Conservation (phyloP, 164 flowering plant genomes). For the Tinospora cordifolia region DNA sequence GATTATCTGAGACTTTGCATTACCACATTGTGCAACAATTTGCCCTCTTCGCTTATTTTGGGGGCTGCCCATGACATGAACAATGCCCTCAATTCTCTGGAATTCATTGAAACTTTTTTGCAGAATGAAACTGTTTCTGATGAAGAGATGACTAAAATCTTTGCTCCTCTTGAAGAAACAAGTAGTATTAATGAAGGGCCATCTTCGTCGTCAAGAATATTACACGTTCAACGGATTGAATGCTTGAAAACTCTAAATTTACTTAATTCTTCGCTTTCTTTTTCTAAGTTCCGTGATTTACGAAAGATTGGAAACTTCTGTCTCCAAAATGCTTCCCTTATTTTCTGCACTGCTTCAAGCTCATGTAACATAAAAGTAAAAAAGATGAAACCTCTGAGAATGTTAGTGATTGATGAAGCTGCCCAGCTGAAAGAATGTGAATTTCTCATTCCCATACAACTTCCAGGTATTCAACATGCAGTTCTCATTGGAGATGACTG, state of each 20-base stretch:
- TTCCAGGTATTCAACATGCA: slow-evolving; percentile 37
- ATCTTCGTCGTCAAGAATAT: neutral
- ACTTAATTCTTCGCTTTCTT: slow-evolving; percentile 15
- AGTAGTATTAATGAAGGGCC: neutral
- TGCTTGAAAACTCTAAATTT: slow-evolving; percentile 17
- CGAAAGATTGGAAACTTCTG: slow-evolving; percentile 20
- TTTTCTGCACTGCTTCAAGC: slow-evolving; percentile 44
- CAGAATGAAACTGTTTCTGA: neutral
- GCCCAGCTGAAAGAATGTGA: slow-evolving; percentile 65
- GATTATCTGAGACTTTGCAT: slow-evolving; percentile 17
- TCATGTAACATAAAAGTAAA: slow-evolving; percentile 18
- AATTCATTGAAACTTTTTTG: slow-evolving; percentile 9
- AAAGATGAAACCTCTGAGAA: slow-evolving; percentile 18
- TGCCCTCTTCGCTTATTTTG: slow-evolving; percentile 32
- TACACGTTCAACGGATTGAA: neutral
- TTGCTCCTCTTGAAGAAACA: neutral
- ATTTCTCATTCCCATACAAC: slow-evolving; percentile 45
- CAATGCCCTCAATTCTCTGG: slow-evolving; percentile 15
- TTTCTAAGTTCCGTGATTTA: slow-evolving; percentile 9
- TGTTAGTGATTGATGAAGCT: slow-evolving; percentile 53
- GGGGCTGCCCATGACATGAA: slow-evolving; percentile 23
- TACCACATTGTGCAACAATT: slow-evolving; percentile 26
- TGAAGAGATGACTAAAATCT: slow-evolving; percentile 7
- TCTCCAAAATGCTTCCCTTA: slow-evolving; percentile 26
- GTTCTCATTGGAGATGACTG: slow-evolving; percentile 56